These are phyloP conservation scores for Psilocybe cyanescens DNA, from an alignment of 768 basidiomycete genomes.

Conservation along the genomic window DNA sequence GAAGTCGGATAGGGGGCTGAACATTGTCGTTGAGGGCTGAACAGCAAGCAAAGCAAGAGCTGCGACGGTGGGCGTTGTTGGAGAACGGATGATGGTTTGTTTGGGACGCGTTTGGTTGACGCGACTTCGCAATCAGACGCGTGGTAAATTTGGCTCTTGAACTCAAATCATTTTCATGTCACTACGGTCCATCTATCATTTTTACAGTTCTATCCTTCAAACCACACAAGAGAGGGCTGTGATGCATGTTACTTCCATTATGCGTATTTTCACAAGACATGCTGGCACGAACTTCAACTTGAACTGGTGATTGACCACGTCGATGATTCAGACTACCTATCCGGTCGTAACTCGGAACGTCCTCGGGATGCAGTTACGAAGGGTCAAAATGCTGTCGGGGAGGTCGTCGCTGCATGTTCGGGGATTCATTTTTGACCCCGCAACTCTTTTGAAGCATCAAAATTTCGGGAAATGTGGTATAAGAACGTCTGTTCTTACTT, in stretches of 20 bases:
- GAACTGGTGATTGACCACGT: neutral
- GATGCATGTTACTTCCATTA: too few relatives aligned
- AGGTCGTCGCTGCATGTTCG: conserved; percentile 16
- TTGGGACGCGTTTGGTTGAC: neutral
- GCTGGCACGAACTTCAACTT: too few relatives aligned
- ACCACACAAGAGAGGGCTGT: too few relatives aligned
- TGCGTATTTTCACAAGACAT: too few relatives aligned
- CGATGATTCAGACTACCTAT: neutral
- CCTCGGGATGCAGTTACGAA: conserved; percentile 7
- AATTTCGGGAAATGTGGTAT: conserved; percentile 3
- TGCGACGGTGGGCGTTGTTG: neutral
- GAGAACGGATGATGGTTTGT: neutral
- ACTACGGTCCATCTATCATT: too few relatives aligned
- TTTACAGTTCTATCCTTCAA: too few relatives aligned
- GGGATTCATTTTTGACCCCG: conserved; percentile 2
- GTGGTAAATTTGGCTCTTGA: neutral
- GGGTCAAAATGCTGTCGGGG: conserved; percentile 2
- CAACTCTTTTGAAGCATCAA: neutral
- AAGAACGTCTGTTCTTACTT: neutral
- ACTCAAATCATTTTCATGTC: neutral
- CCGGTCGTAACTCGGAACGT: conserved; percentile 15
- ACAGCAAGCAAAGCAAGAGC: neutral
- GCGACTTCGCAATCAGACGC: neutral
- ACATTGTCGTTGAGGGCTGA: too few relatives aligned
- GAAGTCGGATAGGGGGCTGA: conserved; percentile 1